These are phyloP conservation scores for Cicer pinnatifidum DNA, from an alignment of 306 rosid species.

Conservation along the genomic window DNA sequence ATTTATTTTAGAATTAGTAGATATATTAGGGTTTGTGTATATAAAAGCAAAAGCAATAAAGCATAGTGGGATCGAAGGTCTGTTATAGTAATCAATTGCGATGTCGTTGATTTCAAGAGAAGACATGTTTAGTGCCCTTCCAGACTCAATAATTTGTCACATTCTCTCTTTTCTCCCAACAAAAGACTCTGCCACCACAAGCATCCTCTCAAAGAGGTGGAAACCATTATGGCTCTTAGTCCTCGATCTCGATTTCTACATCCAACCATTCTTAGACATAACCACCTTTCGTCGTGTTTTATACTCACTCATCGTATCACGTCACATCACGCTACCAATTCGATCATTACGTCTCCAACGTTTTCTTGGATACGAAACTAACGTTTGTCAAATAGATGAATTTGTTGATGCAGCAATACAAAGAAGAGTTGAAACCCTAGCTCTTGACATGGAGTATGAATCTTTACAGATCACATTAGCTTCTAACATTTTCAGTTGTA, in stretches of 20 bases:
- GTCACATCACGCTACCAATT: neutral
- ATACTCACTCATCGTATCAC: neutral
- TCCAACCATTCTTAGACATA: neutral
- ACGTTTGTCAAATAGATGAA: neutral
- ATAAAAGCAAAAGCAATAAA: no score
- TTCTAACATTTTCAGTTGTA: neutral
- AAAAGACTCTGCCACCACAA: slow-evolving; percentile 30
- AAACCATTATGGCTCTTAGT: slow-evolving; percentile 12
- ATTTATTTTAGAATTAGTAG: no score
- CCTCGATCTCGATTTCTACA: neutral
- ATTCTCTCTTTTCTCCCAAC: slow-evolving; percentile 17
- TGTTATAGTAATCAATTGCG: no score
- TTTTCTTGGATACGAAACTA: neutral
- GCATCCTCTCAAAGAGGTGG: slow-evolving; percentile 43
- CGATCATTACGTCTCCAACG: neutral
- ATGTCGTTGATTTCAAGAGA: neutral
- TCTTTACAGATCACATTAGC: neutral
- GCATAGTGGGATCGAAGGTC: no score
- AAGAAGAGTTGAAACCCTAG: neutral
- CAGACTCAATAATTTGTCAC: neutral
- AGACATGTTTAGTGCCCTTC: slow-evolving; percentile 38
- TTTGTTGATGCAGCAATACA: neutral
- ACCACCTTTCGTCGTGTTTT: neutral
- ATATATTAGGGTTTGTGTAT: no score
- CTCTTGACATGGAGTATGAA: neutral